Conservation (phyloP, 225 moss, liverwort and hornwort genomes). For the Marchantia paleacea region DNA sequence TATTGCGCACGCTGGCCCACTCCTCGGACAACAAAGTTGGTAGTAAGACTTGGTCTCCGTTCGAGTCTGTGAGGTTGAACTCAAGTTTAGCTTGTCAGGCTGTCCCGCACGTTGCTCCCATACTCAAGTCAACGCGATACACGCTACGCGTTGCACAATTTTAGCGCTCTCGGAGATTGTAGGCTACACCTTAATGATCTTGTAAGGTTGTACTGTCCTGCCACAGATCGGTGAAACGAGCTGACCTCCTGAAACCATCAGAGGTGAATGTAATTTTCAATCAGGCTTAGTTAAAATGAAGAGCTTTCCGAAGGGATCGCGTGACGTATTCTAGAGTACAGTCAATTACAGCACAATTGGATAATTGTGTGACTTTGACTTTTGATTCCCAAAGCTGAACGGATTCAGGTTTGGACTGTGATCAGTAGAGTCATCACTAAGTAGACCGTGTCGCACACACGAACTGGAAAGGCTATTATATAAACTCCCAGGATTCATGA, state of each 20-base stretch:
- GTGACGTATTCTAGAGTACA: background rate
- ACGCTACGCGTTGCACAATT: background rate
- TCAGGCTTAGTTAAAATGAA: background rate
- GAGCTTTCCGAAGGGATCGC: background rate
- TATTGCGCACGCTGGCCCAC: background rate
- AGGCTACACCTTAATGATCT: too few species aligned
- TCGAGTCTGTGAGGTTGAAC: conserved; percentile 1
- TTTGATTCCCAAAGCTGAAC: background rate
- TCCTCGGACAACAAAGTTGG: background rate
- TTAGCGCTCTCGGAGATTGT: background rate
- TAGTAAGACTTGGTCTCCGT: background rate
- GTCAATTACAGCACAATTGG: background rate
- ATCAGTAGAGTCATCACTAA: too few species aligned
- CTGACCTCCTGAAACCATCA: background rate
- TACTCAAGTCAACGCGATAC: background rate
- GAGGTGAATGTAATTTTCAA: background rate
- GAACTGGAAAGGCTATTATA: background rate
- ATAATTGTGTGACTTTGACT: conserved; percentile 5
- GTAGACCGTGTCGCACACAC: too few species aligned
- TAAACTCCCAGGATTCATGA: background rate
- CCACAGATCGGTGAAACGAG: background rate
- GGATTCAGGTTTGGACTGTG: background rate
- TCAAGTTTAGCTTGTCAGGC: background rate
- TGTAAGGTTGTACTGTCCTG: background rate
- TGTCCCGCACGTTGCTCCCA: background rate